Conservation (phyloP, 345 rosid genomes). For the Citrus trifoliata region DNA sequence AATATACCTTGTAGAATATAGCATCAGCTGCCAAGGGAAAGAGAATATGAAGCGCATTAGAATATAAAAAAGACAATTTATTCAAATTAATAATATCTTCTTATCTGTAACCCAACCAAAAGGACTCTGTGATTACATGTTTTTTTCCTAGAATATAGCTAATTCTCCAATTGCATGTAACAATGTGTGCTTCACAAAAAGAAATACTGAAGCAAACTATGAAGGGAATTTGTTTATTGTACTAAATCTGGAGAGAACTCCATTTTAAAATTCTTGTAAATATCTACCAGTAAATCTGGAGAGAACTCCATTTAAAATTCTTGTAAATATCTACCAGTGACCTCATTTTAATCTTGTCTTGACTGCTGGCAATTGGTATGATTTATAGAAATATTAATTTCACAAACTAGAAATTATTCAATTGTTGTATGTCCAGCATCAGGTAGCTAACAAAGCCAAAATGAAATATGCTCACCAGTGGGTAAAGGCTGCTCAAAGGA, state of each 20-base stretch:
- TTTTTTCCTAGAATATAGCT: neutral
- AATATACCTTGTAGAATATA: conserved; percentile 69
- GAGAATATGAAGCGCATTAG: conserved; percentile 16
- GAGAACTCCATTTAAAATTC: neutral
- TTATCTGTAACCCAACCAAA: neutral
- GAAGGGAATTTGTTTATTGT: neutral
- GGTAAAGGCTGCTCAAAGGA: conserved; percentile 35
- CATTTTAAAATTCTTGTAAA: neutral
- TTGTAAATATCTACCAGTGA: neutral
- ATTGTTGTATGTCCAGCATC: neutral
- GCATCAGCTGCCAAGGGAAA: conserved; percentile 54
- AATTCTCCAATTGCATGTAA: neutral
- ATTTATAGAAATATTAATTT: neutral
- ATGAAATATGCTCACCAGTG: conserved; percentile 37
- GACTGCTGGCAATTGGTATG: neutral
- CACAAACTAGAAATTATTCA: neutral
- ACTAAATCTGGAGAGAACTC: neutral
- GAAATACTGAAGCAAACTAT: neutral
- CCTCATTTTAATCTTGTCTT: neutral
- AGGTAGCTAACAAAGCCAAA: neutral
- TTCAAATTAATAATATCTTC: no score
- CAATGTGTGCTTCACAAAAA: neutral
- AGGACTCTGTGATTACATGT: neutral
- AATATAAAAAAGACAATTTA: neutral
- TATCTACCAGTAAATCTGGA: neutral